These are phyloP conservation scores for Ascocoryne sarcoides DNA, from an alignment of 2,329 filamentous ascomycete species.

Conservation along the genomic window DNA sequence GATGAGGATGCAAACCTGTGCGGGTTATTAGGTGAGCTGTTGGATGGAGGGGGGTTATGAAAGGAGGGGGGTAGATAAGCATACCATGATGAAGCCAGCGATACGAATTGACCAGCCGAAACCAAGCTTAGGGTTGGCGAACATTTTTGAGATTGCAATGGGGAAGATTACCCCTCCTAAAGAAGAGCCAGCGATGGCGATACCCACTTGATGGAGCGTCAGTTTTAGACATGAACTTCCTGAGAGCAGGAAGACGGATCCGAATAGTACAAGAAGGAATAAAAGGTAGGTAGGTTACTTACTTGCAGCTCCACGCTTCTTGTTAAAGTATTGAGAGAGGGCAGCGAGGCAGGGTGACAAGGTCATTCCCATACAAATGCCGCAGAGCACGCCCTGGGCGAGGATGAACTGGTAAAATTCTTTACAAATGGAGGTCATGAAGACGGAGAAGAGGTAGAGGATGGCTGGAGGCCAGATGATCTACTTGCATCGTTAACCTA, in stretches of 20 bases:
- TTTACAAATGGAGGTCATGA: constrained; percentile 31
- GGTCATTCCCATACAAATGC: constrained; percentile 33
- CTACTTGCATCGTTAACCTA: constrained; percentile 19
- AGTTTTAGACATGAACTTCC: no score
- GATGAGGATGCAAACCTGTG: constrained; percentile 31
- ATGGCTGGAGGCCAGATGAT: constrained; percentile 29
- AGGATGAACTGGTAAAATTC: constrained; percentile 31
- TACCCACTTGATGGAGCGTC: no score
- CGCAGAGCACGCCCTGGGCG: constrained; percentile 25
- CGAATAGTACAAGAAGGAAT: no score
- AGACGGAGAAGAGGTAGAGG: constrained; percentile 17
- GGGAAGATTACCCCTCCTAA: constrained; percentile 49
- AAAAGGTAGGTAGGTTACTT: no score
- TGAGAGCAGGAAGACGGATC: no score
- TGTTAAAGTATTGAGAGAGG: constrained; percentile 41
- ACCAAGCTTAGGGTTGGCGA: constrained; percentile 27
- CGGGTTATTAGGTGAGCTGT: no score
- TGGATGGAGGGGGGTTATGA: no score
- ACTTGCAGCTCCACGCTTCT: constrained; percentile 37
- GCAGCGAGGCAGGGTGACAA: constrained; percentile 29
- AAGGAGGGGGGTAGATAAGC: no score
- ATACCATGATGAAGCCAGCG: constrained; percentile 30
- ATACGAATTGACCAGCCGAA: constrained; percentile 28
- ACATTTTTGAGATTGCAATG: constrained; percentile 47
- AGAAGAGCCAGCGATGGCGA: constrained; percentile 38